Conservation (phyloP, 1,284 basidiomycete genomes). For the Vanrija humicola region DNA sequence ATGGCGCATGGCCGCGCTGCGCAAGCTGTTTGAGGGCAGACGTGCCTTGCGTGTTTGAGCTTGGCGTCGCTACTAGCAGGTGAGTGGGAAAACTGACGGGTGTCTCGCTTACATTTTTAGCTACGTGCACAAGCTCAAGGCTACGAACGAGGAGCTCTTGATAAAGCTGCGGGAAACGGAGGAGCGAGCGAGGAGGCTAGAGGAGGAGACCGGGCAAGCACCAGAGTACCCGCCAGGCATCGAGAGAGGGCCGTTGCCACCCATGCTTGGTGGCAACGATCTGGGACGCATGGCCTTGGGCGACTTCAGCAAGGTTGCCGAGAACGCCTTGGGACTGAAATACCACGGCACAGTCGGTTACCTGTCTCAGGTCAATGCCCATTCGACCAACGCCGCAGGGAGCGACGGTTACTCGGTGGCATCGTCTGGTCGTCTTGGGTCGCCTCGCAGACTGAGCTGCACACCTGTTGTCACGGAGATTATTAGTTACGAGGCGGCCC, state of each 20-base stretch:
- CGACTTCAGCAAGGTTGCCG: no score
- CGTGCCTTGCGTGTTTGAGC: slow-evolving; percentile 42
- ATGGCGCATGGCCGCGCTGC: slow-evolving; percentile 37
- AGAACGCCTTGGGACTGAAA: no score
- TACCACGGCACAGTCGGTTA: no score
- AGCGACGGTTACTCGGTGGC: not conserved
- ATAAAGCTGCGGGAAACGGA: slow-evolving; percentile 27
- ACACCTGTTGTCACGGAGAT: slow-evolving; percentile 4
- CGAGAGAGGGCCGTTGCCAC: no score
- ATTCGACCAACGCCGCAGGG: not conserved
- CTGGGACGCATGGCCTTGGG: no score
- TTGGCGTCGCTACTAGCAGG: slow-evolving; percentile 37
- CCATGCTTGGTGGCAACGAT: no score
- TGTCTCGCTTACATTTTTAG: slow-evolving; percentile 1
- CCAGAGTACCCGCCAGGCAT: no score
- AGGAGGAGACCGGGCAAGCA: slow-evolving; percentile 15
- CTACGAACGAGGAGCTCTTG: slow-evolving; percentile 21
- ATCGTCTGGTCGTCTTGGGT: not conserved
- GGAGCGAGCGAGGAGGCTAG: slow-evolving; percentile 32
- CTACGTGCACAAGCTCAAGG: slow-evolving; percentile 34
- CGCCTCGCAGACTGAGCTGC: slow-evolving; percentile 1
- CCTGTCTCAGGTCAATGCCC: no score
- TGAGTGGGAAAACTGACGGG: slow-evolving; percentile 12
- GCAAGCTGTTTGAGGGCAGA: slow-evolving; percentile 38
- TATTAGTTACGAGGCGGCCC: slow-evolving; percentile 19